Conservation (phyloP, 352 stramenopile genomes). For the Phytophthora vignae region DNA sequence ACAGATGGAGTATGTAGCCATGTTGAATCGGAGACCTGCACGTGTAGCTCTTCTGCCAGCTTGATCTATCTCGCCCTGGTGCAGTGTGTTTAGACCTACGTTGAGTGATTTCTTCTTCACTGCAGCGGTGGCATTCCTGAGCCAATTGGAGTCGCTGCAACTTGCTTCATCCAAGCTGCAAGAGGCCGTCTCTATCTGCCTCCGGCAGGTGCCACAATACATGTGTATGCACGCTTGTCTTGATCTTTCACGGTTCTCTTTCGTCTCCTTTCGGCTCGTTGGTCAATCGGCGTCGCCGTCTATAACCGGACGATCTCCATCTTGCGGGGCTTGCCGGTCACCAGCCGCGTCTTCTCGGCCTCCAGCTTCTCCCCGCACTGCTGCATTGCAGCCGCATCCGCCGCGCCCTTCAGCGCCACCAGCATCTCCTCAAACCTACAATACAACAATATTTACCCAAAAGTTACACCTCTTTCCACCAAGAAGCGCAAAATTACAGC, state of each 20-base stretch:
- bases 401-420: conserved; percentile 28
- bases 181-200: too few species aligned
- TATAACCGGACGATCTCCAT: conserved; percentile 57
- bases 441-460: background rate
- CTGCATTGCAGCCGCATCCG: conserved; percentile 31
- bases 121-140: too few species aligned
- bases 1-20: background rate
- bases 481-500: background rate
- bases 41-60: too few species aligned
- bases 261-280: too few species aligned
- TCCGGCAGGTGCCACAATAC: too few species aligned
- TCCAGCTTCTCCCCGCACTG: conserved; percentile 32
- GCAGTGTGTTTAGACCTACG: too few species aligned
- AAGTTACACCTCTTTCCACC: background rate
- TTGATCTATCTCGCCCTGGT: too few species aligned
- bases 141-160: too few species aligned
- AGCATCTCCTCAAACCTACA: conserved; percentile 47
- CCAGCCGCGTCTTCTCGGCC: conserved; percentile 30
- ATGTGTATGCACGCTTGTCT: background rate
- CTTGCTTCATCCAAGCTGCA: too few species aligned
- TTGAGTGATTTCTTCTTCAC: too few species aligned
- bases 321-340: conserved; percentile 36
- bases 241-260: background rate
- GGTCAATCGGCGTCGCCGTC: background rate
- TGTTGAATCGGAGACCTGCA: background rate